These are phyloP conservation scores for Tetradesmus obliquus DNA, from an alignment of 139 green algal species.

Conservation along the genomic window DNA sequence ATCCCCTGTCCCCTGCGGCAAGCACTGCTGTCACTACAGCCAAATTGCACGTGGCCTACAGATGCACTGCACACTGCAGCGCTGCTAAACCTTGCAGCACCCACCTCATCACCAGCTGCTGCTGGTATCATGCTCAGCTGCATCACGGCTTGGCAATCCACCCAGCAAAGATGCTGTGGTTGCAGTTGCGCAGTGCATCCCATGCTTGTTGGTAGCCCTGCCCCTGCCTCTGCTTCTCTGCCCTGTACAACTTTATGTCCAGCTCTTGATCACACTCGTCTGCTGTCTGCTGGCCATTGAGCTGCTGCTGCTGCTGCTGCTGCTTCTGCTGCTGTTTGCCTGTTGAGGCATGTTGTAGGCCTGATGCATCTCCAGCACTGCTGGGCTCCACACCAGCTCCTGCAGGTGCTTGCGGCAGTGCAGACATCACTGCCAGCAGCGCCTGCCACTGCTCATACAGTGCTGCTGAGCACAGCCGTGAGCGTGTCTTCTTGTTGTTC, in stretches of 20 bases:
- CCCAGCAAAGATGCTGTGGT: background rate
- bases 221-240: background rate
- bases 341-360: background rate
- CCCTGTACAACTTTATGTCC: background rate
- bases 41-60: too few relatives aligned
- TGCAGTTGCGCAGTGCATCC: background rate
- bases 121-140: background rate
- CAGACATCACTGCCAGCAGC: background rate
- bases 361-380: background rate
- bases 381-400: background rate
- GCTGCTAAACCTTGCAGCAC: background rate
- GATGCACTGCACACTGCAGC: too few relatives aligned
- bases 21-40: too few relatives aligned
- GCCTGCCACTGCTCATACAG: constrained; percentile 30
- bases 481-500: constrained; percentile 50
- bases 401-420: background rate
- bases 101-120: background rate
- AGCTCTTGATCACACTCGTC: background rate
- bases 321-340: background rate
- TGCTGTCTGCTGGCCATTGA: background rate
- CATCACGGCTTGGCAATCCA: constrained; percentile 22
- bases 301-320: constrained; percentile 3
- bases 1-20: too few relatives aligned
- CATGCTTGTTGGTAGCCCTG: constrained; percentile 1
- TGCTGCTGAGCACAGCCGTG: constrained; percentile 63